Conservation (phyloP, 805 yeast genomes). For the Saturnispora bothae region DNA sequence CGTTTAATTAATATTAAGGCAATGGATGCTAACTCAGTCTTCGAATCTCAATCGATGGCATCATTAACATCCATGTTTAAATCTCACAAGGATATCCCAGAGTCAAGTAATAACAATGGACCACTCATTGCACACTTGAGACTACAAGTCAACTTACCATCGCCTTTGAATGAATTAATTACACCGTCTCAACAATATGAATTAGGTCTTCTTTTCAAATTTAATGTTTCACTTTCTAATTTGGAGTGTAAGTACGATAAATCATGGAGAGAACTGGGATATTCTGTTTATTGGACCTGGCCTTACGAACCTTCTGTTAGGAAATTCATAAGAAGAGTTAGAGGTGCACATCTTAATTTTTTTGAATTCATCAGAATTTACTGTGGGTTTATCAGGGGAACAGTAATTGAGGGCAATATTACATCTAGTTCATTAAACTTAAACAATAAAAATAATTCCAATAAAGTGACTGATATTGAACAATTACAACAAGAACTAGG, state of each 20-base stretch:
- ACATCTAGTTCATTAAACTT: too few species aligned
- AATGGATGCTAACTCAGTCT: constrained; percentile 42
- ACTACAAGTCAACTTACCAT: constrained; percentile 59
- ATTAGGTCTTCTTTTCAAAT: constrained; percentile 71
- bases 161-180: constrained; percentile 72
- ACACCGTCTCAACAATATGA: constrained; percentile 63
- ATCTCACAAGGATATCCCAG: constrained; percentile 27
- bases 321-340: constrained; percentile 43
- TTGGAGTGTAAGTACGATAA: constrained; percentile 48
- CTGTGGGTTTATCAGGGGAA: constrained; percentile 39
- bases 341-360: constrained; percentile 50
- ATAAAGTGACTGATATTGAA: too few species aligned
- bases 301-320: constrained; percentile 33
- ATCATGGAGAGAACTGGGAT: constrained; percentile 63
- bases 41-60: constrained; percentile 34
- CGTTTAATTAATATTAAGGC: constrained; percentile 45
- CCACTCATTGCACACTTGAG: constrained; percentile 45
- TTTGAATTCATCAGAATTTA: constrained; percentile 45
- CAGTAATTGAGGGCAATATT: constrained; percentile 2
- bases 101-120: too few species aligned
- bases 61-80: constrained; percentile 35
- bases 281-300: constrained; percentile 58
- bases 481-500: too few species aligned
- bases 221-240: constrained; percentile 52
- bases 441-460: too few species aligned